Base-by-base conservation (phyloP, 805 yeast species). In the Lipomyces yamadae region DNA sequence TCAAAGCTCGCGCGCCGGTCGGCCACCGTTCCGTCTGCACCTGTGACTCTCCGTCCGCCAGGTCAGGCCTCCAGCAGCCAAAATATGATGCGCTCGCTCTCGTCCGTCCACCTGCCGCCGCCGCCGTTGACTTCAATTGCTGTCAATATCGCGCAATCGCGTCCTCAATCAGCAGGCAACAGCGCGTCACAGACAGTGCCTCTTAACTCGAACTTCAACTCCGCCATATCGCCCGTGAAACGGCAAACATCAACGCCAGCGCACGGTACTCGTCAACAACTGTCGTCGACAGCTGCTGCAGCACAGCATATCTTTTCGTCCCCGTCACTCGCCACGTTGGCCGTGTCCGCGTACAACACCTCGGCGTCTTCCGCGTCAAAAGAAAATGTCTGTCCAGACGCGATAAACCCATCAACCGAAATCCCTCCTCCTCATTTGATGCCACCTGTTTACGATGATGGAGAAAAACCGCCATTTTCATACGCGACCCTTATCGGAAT, bases 401-500 rank as follows among this genome's bases (percentile, higher is more conserved):
- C 24, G n/a, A 13, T 53, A 10, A n/a, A 13, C 30, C 54, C 70
- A 13, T 35, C 58, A 10, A 11, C 63, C n/a, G 70, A 72, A 30
- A 71, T 80, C 4, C 82, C 82, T 0, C 73, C 74, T 5, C 81
- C 83, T 2, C 75, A 74, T 29, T 78, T 77, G 62, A 75, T 82
- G 80, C 84, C 86, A 3, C 74, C 74, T 8, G 74, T 83, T 10
- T 69, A 72, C 35, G 87, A 88, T 72, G 86, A 88, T 8, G 85
- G 86, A 33, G 82, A 79, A 61, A 94, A 95, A 77, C 99, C 99
- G 1, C 97, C 97, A 0, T 93, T 88, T 77, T 91, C 97, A 4
- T 94, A 94, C 76, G 99, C 99, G 2, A 88, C 92, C 61, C 82
- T 94, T 67, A 94, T 94, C 70, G 97, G 97, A 1, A 88, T 94